A percentile compares a stretch with the other conserved stretches of the same genome.
Evolutionary conservation across 225 moss, liverwort and hornwort species (phyloP).

Genomic region (Straminergon stramineum): DNA sequence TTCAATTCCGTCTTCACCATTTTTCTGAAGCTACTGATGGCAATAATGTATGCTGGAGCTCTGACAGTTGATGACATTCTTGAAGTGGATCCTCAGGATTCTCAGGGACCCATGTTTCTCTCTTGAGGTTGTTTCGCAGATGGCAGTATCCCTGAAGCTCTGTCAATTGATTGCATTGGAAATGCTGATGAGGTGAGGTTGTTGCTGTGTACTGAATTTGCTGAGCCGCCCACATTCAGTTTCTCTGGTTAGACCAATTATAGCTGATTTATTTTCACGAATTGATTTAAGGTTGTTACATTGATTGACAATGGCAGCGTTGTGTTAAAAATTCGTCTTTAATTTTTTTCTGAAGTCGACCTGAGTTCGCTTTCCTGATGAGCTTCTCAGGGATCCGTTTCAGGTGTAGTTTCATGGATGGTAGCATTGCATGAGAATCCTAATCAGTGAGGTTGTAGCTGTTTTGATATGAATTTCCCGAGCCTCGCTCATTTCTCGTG

Average conservation of each 20-base stretch:
- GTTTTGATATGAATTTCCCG: background rate
- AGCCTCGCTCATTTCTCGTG: background rate
- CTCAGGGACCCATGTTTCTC: background rate
- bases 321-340: background rate
- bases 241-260: background rate
- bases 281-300: background rate
- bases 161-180: background rate
- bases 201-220: background rate
- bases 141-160: background rate
- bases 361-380: background rate
- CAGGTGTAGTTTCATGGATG: background rate
- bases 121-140: background rate
- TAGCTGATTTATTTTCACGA: background rate
- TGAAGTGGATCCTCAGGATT: background rate
- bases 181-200: background rate
- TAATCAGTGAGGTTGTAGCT: background rate
- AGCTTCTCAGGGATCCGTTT: background rate
- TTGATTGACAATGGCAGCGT: background rate
- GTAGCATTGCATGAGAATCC: background rate
- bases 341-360: background rate
- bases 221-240: background rate
- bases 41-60: background rate
- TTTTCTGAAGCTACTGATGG: background rate
- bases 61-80: background rate
- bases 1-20: background rate